Evolutionary conservation across 169 alveolate species (phyloP).

Genomic region (Plasmodium chabaudi): DNA sequence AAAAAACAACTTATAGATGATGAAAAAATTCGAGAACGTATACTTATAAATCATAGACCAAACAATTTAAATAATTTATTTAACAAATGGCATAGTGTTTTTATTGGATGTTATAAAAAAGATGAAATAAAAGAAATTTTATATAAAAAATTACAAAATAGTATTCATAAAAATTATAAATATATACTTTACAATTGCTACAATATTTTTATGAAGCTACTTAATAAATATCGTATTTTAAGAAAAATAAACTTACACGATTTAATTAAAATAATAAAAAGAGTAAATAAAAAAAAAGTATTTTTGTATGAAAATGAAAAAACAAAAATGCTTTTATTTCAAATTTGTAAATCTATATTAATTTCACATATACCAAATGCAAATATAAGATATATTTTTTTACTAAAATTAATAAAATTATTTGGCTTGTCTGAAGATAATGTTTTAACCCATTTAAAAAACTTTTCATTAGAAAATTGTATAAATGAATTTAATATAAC

Average conservation of each 20-base stretch:
- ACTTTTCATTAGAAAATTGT: conserved; percentile 6
- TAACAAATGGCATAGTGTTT: conserved; percentile 63
- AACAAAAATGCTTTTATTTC: conserved; percentile 33
- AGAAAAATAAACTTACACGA: conserved; percentile 75
- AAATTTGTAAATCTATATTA: conserved; percentile 49
- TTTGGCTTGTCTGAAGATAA: conserved; percentile 9
- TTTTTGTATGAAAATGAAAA: conserved; percentile 29
- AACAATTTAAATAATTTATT: conserved; percentile 16
- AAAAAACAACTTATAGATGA: background rate
- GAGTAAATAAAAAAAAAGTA: conserved; percentile 50
- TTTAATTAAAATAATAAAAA: conserved; percentile 46
- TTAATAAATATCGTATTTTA: conserved; percentile 58
- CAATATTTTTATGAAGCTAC: conserved; percentile 10
- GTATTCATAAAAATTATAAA: conserved; percentile 39
- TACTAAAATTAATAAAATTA: conserved; percentile 5
- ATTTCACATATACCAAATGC: conserved; percentile 57
- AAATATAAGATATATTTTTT: conserved; percentile 9
- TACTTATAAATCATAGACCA: conserved; percentile 42
- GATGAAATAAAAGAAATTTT: conserved; percentile 65
- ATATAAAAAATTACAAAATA: conserved; percentile 15
- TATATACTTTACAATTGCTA: conserved; percentile 19
- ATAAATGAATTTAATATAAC: conserved; percentile 37
- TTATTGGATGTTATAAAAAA: conserved; percentile 17
- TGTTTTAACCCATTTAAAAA: conserved; percentile 13
- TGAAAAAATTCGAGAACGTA: conserved; percentile 7